Base-by-base conservation (phyloP, 495 filamentous ascomycete species). In the Clavariopsis aquatica region DNA sequence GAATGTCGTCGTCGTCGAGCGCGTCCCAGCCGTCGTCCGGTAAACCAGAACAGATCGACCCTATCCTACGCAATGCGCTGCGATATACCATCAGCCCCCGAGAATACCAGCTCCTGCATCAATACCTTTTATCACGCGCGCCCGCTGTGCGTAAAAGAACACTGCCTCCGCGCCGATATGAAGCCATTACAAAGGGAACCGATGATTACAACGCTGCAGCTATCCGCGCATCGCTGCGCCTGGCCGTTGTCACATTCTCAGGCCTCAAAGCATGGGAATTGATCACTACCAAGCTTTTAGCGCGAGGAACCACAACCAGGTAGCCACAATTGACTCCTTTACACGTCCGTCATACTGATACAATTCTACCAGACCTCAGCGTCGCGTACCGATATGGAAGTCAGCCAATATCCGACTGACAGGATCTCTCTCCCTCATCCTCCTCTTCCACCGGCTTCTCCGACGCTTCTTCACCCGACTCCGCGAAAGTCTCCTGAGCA, bases 391-490 rank as follows among this genome's bases (percentile, higher is more conserved):
- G 78, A 72, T 92, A 28, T 80, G 87, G 72, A 85, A 84, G 60
- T 89, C 86, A 1, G 81, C 89, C 0, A 88, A 88, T 52, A 80
- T 95, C 52, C 83, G 93, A 52, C 81, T 96, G 15, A 91, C 91
- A 17, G 76, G 92, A 26, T 91, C 90, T 0, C 79, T 96, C 29
- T 92, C 92, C 49, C 84, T 88, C 12, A 87, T 97, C 51, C 81
- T 98, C 29, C 81, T 98, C 38, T 80, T 96, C 65, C 93, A 98
- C 69, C 85, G 94, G 43, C 80, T 96, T 29, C 84, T 98, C 12
- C 90, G 91, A 77, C 90, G 92, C 60, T 98, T 98, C 78, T 88
- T 98, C 65, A 83, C 84, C 28, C 85, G 89, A 36, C 79, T 98
- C 34, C 88, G 94, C 36, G 81, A 81, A 2, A 89, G 90, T 57